A percentile compares a stretch with the other conserved stretches of the same genome.
phyloP scores from a whole-genome alignment of 371 early-diverging fungal species.

The Apophysomyces trapeziformis region DNA sequence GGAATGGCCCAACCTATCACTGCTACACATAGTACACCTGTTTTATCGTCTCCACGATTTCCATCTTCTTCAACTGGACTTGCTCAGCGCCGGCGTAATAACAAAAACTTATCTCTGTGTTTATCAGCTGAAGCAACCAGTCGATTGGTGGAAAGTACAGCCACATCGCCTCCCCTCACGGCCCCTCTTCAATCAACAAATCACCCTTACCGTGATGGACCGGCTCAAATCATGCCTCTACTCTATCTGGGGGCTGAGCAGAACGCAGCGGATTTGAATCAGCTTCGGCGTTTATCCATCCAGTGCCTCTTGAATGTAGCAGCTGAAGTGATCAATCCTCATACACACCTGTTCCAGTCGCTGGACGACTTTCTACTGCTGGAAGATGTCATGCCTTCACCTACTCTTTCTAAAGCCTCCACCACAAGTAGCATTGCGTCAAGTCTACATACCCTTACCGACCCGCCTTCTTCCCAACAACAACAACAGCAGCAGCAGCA shows the following conservation, averaged over 20 bases:
- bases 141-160: constrained; percentile 15
- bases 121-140: constrained; percentile 13
- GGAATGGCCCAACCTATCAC: constrained; percentile 1
- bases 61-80: constrained; percentile 26
- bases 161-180: background rate
- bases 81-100: constrained; percentile 27
- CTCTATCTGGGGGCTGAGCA: constrained; percentile 63
- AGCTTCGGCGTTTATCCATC: constrained; percentile 45
- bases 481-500: background rate
- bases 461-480: background rate
- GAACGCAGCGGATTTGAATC: constrained; percentile 46
- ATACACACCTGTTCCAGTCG: constrained; percentile 9
- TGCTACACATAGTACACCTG: background rate
- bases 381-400: constrained; percentile 26
- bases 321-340: constrained; percentile 49
- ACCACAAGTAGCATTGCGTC: constrained; percentile 35
- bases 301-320: constrained; percentile 67
- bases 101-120: constrained; percentile 7
- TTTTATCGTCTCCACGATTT: background rate
- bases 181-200: constrained; percentile 13
- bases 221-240: constrained; percentile 54
- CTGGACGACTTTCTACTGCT: background rate
- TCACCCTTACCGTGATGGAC: constrained; percentile 29
- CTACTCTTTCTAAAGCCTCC: constrained; percentile 40
- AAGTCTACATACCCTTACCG: constrained; percentile 23